Evolutionary conservation across 352 stramenopile species (phyloP).

Genomic region (Globisporangium perplexum): DNA sequence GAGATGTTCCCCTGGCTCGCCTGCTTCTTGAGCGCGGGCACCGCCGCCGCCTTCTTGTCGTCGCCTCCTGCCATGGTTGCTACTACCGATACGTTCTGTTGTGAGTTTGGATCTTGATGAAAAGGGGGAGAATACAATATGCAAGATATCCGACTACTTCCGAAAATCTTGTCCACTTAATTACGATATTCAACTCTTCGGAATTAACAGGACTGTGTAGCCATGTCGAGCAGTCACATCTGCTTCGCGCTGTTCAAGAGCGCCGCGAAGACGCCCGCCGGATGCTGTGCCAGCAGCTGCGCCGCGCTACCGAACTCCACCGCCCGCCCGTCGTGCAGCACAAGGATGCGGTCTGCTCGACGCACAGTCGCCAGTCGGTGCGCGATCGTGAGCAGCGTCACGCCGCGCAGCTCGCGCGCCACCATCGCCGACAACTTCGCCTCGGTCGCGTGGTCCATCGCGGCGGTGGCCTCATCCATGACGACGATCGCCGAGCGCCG

Average conservation of each 20-base stretch:
- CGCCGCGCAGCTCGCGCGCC: conserved; percentile 70
- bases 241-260: background rate
- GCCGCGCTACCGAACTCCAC: background rate
- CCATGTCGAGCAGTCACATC: too few relatives aligned
- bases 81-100: background rate
- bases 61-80: background rate
- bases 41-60: conserved; percentile 1
- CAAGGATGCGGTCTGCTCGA: background rate
- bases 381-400: conserved; percentile 89
- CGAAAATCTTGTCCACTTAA: too few relatives aligned
- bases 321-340: background rate
- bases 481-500: conserved; percentile 57
- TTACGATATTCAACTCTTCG: too few relatives aligned
- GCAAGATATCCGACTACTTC: too few relatives aligned
- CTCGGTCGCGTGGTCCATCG: conserved; percentile 80
- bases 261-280: background rate
- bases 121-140: too few relatives aligned
- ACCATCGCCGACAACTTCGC: conserved; percentile 59
- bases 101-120: background rate
- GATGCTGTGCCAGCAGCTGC: background rate
- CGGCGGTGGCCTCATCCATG: conserved; percentile 62
- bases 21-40: conserved; percentile 50
- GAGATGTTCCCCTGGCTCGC: conserved; percentile 79
- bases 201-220: too few relatives aligned
- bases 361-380: background rate